phyloP scores from a whole-genome alignment of 2,329 filamentous ascomycete species.

The Monosporascus sp. region DNA sequence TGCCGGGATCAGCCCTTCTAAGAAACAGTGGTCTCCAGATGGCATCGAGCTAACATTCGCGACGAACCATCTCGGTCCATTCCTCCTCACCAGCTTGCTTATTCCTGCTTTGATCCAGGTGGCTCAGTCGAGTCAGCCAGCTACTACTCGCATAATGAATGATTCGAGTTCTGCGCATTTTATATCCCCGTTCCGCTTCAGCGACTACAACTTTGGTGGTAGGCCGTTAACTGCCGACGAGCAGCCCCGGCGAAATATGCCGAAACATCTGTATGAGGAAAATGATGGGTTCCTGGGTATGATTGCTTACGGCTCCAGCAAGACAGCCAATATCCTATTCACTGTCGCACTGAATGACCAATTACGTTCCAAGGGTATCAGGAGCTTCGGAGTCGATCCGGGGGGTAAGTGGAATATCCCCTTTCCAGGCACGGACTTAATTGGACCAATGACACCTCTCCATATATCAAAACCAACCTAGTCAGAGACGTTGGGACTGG shows the following conservation, averaged over 20 bases:
- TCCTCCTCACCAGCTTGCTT: conserved; percentile 34
- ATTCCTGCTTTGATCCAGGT: conserved; percentile 25
- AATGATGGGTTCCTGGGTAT: conserved; percentile 11
- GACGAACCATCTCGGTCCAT: conserved; percentile 34
- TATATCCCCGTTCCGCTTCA: conserved; percentile 26
- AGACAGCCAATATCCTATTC: conserved; percentile 9
- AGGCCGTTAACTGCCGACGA: conserved; percentile 5
- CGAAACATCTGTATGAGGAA: conserved; percentile 6
- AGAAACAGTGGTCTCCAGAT: conserved; percentile 21
- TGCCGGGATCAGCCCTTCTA: conserved; percentile 31
- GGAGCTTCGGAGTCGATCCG: conserved; percentile 15
- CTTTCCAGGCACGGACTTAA: conserved; percentile 4
- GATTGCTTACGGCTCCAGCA: conserved; percentile 12
- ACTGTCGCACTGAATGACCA: conserved; percentile 10
- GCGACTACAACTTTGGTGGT: conserved; percentile 27
- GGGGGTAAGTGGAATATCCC: conserved; percentile 11
- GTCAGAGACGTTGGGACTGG: conserved; percentile 4
- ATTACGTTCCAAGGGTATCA: conserved; percentile 8
- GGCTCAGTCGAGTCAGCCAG: conserved; percentile 3
- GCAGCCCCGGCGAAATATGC: conserved; percentile 10
- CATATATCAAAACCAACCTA: conserved; percentile 10
- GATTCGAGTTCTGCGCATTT: conserved; percentile 9
- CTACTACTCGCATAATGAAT: conserved; percentile 10
- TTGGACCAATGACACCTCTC: conserved; percentile 11
- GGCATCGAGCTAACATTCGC: conserved; percentile 33